Conservation (phyloP, 306 rosid species). For the Dryas octopetala region DNA sequence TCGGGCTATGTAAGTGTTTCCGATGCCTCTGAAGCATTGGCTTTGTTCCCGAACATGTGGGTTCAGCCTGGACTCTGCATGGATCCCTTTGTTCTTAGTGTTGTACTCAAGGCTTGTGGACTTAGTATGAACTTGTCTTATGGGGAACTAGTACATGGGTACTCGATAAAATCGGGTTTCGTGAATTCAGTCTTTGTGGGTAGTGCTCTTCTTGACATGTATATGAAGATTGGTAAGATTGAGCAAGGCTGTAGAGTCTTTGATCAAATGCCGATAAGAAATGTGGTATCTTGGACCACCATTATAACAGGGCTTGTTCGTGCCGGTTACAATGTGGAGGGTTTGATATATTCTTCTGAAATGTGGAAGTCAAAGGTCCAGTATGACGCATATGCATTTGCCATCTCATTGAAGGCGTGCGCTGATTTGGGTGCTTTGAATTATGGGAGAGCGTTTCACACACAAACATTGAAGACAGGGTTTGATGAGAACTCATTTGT, state of each 20-base stretch:
- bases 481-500: constrained; percentile 62
- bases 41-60: constrained; percentile 53
- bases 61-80: constrained; percentile 40
- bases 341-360: constrained; percentile 59
- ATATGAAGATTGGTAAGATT: constrained; percentile 61
- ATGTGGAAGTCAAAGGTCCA: constrained; percentile 74
- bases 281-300: constrained; percentile 76
- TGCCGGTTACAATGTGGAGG: constrained; percentile 49
- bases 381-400: constrained; percentile 58
- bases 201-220: constrained; percentile 68
- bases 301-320: constrained; percentile 71
- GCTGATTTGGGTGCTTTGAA: constrained; percentile 59
- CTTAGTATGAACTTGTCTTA: constrained; percentile 32
- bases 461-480: constrained; percentile 65
- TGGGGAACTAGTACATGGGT: constrained; percentile 63
- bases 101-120: constrained; percentile 70
- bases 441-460: constrained; percentile 61
- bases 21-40: constrained; percentile 50
- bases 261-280: constrained; percentile 47
- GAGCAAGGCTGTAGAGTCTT: constrained; percentile 57
- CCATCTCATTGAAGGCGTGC: constrained; percentile 67
- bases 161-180: constrained; percentile 57
- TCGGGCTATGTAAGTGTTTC: constrained; percentile 50
- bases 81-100: constrained; percentile 60
- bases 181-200: constrained; percentile 68